These are phyloP conservation scores for Suhomyces sp. DNA, from an alignment of 805 yeast species.

Conservation along the genomic window DNA sequence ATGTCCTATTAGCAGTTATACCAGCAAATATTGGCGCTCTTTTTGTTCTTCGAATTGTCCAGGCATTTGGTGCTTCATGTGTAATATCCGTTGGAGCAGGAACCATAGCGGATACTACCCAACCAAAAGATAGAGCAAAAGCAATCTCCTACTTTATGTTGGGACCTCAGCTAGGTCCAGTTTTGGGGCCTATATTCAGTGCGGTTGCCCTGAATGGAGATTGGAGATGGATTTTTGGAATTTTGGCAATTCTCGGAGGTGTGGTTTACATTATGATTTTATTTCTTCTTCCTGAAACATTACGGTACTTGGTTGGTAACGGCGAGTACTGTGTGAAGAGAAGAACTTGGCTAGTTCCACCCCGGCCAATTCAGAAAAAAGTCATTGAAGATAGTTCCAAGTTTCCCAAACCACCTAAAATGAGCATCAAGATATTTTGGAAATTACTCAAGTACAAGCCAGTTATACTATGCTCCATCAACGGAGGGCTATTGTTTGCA, in stretches of 20 bases:
- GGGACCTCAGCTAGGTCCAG: constrained; percentile 41
- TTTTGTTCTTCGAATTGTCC: constrained; percentile 30
- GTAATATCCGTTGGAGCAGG: constrained; percentile 38
- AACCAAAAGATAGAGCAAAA: constrained; percentile 29
- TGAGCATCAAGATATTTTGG: constrained; percentile 36
- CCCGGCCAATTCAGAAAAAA: constrained; percentile 23
- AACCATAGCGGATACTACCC: constrained; percentile 31
- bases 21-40: constrained; percentile 30
- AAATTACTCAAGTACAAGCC: constrained; percentile 41
- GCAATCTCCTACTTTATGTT: constrained; percentile 34
- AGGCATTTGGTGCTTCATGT: constrained; percentile 38
- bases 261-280: constrained; percentile 22
- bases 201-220: constrained; percentile 22
- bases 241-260: constrained; percentile 27
- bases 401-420: constrained; percentile 48
- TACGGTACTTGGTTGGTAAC: constrained; percentile 37
- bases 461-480: constrained; percentile 43
- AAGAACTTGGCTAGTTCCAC: constrained; percentile 24
- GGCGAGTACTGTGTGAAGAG: constrained; percentile 20
- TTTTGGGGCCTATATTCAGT: constrained; percentile 35
- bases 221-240: constrained; percentile 37
- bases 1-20: constrained; percentile 26
- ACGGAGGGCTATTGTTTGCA: constrained; percentile 52
- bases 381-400: constrained; percentile 17
- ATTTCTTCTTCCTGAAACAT: constrained; percentile 39